These are phyloP conservation scores for Kodamaea ohmeri DNA, from an alignment of 1,139 yeast species.

Conservation along the genomic window DNA sequence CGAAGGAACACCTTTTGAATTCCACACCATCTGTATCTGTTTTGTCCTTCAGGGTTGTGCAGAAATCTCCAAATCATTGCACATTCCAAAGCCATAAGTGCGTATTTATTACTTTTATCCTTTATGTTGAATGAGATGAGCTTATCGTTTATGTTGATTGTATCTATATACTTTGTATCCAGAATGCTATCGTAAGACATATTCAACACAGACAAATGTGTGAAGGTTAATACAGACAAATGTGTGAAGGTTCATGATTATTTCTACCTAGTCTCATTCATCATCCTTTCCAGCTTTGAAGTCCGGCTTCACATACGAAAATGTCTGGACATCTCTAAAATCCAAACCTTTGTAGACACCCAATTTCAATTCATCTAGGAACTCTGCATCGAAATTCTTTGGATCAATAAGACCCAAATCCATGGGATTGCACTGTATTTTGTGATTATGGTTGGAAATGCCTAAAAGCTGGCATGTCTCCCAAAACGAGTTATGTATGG, in stretches of 20 bases:
- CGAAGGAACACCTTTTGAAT: constrained; percentile 56
- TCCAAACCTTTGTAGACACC: constrained; percentile 27
- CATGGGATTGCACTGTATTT: constrained; percentile 23
- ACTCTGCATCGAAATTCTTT: constrained; percentile 27
- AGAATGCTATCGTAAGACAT: no score
- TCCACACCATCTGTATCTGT: constrained; percentile 66
- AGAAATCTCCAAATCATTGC: constrained; percentile 86
- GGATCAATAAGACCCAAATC: constrained; percentile 45
- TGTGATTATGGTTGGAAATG: constrained; percentile 34
- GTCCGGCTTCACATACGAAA: constrained; percentile 19
- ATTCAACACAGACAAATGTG: no score
- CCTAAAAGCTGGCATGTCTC: constrained; percentile 32
- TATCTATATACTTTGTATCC: no score
- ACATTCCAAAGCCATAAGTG: constrained; percentile 78
- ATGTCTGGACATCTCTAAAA: constrained; percentile 24
- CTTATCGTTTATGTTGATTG: no score
- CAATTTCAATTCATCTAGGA: constrained; percentile 24
- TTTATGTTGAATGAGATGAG: no score
- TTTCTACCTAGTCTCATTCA: no score
- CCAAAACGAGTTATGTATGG: constrained; percentile 42
- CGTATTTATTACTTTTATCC: not conserved
- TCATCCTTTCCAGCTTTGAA: constrained; percentile 8
- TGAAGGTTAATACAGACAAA: no score
- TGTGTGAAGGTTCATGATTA: not conserved
- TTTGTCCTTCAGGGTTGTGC: constrained; percentile 84